Conservation (phyloP, 768 basidiomycete genomes). For the Russula griseocarnosa region DNA sequence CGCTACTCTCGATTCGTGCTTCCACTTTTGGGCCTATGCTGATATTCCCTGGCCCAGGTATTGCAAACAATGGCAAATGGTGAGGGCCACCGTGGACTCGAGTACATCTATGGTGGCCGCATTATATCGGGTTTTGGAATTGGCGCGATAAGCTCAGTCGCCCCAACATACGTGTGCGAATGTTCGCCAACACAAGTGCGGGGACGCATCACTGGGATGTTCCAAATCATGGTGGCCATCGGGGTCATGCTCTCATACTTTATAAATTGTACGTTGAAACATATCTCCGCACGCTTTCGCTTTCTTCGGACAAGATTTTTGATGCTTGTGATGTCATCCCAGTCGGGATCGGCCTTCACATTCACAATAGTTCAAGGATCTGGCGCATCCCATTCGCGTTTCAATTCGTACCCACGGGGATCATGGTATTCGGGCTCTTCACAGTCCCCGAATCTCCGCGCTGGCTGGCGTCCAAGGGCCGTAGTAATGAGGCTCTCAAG, state of each 20-base stretch:
- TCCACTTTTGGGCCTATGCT: neutral
- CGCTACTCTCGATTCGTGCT: slow-evolving; percentile 7
- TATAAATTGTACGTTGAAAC: slow-evolving; percentile 56
- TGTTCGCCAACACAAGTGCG: slow-evolving; percentile 84
- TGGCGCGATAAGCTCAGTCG: slow-evolving; percentile 78
- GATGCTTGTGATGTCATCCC: slow-evolving; percentile 1
- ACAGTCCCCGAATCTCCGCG: slow-evolving; percentile 75
- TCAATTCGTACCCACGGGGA: slow-evolving; percentile 70
- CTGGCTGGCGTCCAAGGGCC: slow-evolving; percentile 66
- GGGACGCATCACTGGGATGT: slow-evolving; percentile 78
- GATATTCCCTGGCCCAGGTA: slow-evolving; percentile 41
- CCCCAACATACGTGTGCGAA: slow-evolving; percentile 83
- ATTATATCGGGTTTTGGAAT: slow-evolving; percentile 78
- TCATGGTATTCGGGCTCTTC: slow-evolving; percentile 62
- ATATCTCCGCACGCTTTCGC: neutral
- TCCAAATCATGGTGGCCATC: slow-evolving; percentile 82
- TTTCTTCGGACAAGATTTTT: neutral
- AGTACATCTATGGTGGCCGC: slow-evolving; percentile 75
- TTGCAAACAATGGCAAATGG: slow-evolving; percentile 65
- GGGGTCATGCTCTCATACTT: slow-evolving; percentile 87
- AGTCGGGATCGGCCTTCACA: slow-evolving; percentile 61
- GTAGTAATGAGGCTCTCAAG: slow-evolving; percentile 46
- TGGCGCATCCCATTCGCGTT: slow-evolving; percentile 75
- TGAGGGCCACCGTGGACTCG: slow-evolving; percentile 50
- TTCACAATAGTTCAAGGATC: slow-evolving; percentile 44